phyloP scores from a whole-genome alignment of 1,284 basidiomycete species.

The Puccinia horiana region DNA sequence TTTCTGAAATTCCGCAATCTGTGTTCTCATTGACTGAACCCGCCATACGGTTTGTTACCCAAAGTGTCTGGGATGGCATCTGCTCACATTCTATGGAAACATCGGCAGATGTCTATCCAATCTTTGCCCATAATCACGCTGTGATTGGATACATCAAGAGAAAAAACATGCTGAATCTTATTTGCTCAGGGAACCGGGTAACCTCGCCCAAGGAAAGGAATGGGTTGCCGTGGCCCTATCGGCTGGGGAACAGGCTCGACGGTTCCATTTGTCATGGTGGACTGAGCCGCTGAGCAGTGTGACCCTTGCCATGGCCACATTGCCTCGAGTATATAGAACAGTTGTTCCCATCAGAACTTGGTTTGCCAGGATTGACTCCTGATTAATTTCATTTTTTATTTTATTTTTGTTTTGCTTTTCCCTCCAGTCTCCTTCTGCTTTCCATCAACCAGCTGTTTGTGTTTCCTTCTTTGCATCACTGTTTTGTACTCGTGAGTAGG shows the following conservation, averaged over 20 bases:
- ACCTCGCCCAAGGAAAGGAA: too few species aligned
- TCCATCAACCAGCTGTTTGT: background rate
- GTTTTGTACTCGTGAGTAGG: background rate
- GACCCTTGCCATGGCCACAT: background rate
- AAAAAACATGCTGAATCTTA: too few species aligned
- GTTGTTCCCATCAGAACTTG: background rate
- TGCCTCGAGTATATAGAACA: background rate
- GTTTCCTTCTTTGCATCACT: background rate
- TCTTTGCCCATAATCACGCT: too few species aligned
- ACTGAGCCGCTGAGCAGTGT: background rate
- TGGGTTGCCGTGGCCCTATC: background rate
- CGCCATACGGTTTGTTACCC: too few species aligned
- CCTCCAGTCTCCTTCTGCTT: too few species aligned
- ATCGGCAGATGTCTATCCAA: too few species aligned
- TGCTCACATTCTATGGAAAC: too few species aligned
- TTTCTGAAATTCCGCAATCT: too few species aligned
- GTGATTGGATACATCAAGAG: too few species aligned
- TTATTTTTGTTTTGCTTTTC: background rate
- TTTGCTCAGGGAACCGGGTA: too few species aligned
- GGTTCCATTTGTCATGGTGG: background rate
- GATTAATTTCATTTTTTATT: background rate
- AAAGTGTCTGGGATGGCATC: too few species aligned
- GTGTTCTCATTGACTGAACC: too few species aligned
- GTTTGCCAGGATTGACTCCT: background rate
- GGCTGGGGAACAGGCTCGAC: background rate